Evolutionary conservation across 805 yeast genomes (phyloP).

Genomic region (Spathaspora sp.): DNA sequence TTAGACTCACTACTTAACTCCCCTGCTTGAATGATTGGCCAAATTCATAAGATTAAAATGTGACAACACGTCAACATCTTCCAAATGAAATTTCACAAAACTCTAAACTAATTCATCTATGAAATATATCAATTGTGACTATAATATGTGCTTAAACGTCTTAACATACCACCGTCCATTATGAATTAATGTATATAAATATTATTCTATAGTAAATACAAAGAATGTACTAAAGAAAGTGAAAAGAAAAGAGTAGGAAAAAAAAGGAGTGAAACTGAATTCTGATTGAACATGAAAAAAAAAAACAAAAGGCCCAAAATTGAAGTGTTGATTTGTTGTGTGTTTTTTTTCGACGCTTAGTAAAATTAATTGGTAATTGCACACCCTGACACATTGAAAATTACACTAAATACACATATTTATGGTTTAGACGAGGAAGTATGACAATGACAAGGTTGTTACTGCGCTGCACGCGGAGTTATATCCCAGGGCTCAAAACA

Average conservation of each 20-base stretch:
- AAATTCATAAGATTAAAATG: not conserved
- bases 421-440: not conserved
- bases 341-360: not conserved
- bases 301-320: not conserved
- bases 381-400: not conserved
- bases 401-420: not conserved
- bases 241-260: slow-evolving; percentile 2
- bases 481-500: too few species aligned
- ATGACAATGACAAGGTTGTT: not conserved
- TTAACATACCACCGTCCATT: slow-evolving; percentile 61
- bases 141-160: not conserved
- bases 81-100: not conserved
- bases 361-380: not conserved
- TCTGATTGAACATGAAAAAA: not conserved
- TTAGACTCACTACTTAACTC: not conserved
- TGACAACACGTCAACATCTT: not conserved
- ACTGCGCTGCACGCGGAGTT: too few species aligned
- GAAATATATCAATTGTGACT: not conserved
- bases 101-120: not conserved
- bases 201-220: slow-evolving; percentile 1
- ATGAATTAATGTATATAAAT: slow-evolving; percentile 20
- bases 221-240: slow-evolving; percentile 1
- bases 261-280: slow-evolving; percentile 3
- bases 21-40: not conserved
- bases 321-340: slow-evolving; percentile 1